A percentile compares a stretch with the other conserved stretches of the same genome.
phyloP scores from a whole-genome alignment of 2,329 filamentous ascomycete species.

The Phyllosticta paracitricarpa region DNA sequence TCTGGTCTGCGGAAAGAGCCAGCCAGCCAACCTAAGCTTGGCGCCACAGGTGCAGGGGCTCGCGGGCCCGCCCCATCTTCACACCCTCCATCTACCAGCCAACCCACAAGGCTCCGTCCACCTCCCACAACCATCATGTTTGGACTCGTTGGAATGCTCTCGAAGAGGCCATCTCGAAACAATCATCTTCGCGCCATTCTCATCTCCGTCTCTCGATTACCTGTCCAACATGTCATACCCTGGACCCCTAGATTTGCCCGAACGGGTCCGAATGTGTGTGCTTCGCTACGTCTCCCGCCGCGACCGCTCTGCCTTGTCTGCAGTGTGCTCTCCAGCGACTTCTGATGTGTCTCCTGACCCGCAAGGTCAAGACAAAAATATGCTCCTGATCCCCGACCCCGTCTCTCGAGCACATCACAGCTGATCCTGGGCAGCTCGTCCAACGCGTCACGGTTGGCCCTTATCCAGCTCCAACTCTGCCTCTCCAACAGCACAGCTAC shows the following conservation, averaged over 20 bases:
- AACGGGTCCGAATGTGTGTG: neutral
- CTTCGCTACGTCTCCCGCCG: neutral
- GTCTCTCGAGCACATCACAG: neutral
- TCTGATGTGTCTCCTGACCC: neutral
- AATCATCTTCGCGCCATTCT: neutral
- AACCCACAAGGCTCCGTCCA: neutral
- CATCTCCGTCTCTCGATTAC: neutral
- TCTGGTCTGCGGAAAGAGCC: neutral
- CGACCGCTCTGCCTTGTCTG: neutral
- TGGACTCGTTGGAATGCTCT: constrained; percentile 7
- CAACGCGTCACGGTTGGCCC: neutral
- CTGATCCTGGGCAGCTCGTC: neutral
- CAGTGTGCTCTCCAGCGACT: neutral
- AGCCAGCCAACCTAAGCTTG: neutral
- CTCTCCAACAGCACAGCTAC: no score
- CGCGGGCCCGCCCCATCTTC: neutral
- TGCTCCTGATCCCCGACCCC: neutral
- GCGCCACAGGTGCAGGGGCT: neutral
- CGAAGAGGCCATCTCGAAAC: neutral
- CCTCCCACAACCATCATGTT: constrained; percentile 3
- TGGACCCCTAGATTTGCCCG: neutral
- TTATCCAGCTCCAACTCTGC: neutral
- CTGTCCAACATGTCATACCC: neutral
- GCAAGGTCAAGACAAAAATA: neutral
- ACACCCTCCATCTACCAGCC: neutral